A percentile compares a stretch with the other conserved stretches of the same genome.
phyloP scores from a whole-genome alignment of 2,329 filamentous ascomycete species.

The Dothistroma pini region DNA sequence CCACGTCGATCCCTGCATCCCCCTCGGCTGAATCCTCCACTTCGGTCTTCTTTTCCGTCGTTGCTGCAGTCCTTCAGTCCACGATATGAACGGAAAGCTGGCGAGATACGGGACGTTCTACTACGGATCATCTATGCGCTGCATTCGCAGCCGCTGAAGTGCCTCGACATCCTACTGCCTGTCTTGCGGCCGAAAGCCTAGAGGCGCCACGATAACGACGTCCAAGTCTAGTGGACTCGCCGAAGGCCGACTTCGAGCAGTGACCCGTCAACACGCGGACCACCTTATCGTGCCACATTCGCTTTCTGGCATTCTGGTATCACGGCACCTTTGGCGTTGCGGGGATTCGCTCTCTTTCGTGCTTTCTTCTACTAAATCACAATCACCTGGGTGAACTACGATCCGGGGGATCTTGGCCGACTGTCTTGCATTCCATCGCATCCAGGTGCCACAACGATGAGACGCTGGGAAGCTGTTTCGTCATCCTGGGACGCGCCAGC shows the following conservation, averaged over 20 bases:
- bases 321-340: constrained; percentile 2
- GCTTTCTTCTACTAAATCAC: not conserved
- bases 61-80: not conserved
- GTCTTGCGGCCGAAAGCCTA: constrained; percentile 1
- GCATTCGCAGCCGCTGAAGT: not conserved
- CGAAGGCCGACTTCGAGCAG: constrained; percentile 1
- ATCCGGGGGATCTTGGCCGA: not conserved
- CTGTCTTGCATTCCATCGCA: not conserved
- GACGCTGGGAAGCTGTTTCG: constrained; percentile 3
- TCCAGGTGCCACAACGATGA: constrained; percentile 2
- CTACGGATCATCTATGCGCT: not conserved
- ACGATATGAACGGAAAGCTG: not conserved
- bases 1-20: not conserved
- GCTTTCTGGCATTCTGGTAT: constrained; percentile 7
- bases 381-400: not conserved
- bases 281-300: constrained; percentile 8
- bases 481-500: constrained; percentile 4
- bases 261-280: constrained; percentile 2
- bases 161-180: not conserved
- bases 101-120: not conserved
- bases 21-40: not conserved
- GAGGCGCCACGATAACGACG: not conserved
- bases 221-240: not conserved
- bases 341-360: not conserved
- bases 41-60: not conserved